phyloP scores from a whole-genome alignment of 768 basidiomycete genomes.

The Macrolepiota dolichaula region DNA sequence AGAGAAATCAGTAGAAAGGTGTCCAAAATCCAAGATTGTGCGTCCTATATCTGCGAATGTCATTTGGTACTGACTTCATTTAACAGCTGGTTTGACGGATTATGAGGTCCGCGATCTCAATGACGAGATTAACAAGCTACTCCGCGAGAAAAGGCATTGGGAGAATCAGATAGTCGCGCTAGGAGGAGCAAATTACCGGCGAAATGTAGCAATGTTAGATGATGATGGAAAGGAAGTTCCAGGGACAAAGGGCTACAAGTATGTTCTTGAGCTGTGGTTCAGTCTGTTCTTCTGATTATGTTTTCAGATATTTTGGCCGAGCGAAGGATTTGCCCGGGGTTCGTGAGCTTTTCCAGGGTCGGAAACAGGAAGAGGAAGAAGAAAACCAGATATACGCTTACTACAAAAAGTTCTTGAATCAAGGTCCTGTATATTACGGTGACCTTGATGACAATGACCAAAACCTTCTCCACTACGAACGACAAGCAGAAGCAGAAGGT shows the following conservation, averaged over 20 bases:
- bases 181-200: conserved; percentile 93
- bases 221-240: conserved; percentile 96
- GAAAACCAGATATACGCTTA: conserved; percentile 72
- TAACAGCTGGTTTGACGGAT: conserved; percentile 83
- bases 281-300: background rate
- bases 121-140: conserved; percentile 93
- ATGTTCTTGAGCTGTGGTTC: conserved; percentile 20
- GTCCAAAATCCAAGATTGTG: conserved; percentile 95
- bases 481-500: conserved; percentile 72
- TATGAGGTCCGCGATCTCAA: conserved; percentile 96
- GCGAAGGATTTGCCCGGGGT: conserved; percentile 96
- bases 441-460: conserved; percentile 81
- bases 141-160: conserved; percentile 97
- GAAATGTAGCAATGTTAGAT: conserved; percentile 92
- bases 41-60: conserved; percentile 22
- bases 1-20: conserved; percentile 95
- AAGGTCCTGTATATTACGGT: conserved; percentile 87
- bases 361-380: conserved; percentile 85
- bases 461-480: conserved; percentile 68
- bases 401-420: conserved; percentile 87
- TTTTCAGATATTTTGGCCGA: conserved; percentile 86
- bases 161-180: conserved; percentile 97
- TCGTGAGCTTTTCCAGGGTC: conserved; percentile 87
- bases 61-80: background rate
- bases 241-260: conserved; percentile 98